phyloP scores from a whole-genome alignment of 768 basidiomycete genomes.

The Sporobolomyces pararoseus region DNA sequence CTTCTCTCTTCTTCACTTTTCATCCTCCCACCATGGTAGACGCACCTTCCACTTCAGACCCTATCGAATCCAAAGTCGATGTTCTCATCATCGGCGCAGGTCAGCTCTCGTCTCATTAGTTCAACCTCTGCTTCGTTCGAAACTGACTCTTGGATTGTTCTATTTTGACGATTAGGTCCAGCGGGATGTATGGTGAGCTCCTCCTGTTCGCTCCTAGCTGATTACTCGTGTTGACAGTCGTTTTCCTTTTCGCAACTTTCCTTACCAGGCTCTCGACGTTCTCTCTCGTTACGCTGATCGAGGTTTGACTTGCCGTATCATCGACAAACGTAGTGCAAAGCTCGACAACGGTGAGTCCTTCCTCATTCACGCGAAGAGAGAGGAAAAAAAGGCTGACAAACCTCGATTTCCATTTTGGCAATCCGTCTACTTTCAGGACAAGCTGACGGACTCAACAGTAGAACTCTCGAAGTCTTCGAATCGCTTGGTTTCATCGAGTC shows the following conservation, averaged over 20 bases:
- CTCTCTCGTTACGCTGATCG: slow-evolving; percentile 21
- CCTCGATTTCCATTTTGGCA: not conserved
- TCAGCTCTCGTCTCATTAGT: not conserved
- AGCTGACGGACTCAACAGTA: slow-evolving; percentile 44
- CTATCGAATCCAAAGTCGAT: slow-evolving; percentile 26
- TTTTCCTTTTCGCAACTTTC: not conserved
- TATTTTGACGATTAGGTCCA: slow-evolving; percentile 19
- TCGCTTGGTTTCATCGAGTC: slow-evolving; percentile 42
- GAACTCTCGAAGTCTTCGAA: slow-evolving; percentile 45
- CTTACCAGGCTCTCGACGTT: slow-evolving; percentile 15
- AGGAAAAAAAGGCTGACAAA: not conserved
- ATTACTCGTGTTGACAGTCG: too few relatives aligned
- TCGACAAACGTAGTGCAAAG: slow-evolving; percentile 45
- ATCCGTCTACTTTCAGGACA: slow-evolving; percentile 33
- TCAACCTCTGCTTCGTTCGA: not conserved
- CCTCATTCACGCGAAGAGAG: not conserved
- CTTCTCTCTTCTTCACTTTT: not conserved
- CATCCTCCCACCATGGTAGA: not conserved
- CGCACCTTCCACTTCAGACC: not conserved
- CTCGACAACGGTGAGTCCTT: slow-evolving; percentile 38
- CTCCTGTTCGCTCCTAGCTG: too few relatives aligned
- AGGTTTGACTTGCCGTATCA: slow-evolving; percentile 33
- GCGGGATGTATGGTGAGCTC: slow-evolving; percentile 40
- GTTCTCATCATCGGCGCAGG: slow-evolving; percentile 35
- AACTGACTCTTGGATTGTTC: not conserved